Percentiles rank a stretch among this genome's conserved stretches.
Conservation (phyloP, 2,329 filamentous ascomycete species). For the Bipolaris oryzae region DNA sequence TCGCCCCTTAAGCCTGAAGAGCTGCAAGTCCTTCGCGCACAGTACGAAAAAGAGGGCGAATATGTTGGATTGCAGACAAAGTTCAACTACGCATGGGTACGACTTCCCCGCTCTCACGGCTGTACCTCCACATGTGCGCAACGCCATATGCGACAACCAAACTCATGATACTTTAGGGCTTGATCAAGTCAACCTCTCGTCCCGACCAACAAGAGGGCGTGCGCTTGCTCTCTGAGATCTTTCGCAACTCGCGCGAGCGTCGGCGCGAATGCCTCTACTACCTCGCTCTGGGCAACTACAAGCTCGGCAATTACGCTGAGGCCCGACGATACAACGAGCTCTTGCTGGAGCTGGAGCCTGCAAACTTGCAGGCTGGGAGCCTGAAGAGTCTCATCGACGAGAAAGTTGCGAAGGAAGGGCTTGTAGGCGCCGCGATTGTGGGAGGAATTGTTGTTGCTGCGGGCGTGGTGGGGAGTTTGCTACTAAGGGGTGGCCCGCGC, state of each 20-base stretch:
- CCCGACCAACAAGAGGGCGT: conserved; percentile 93
- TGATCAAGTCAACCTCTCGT: conserved; percentile 89
- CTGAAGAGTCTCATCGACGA: conserved; percentile 90
- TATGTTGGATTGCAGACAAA: conserved; percentile 98
- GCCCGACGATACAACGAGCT: conserved; percentile 93
- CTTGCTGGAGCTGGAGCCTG: conserved; percentile 86
- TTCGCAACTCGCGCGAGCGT: conserved; percentile 88
- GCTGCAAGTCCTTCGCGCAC: conserved; percentile 86
- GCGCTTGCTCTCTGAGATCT: conserved; percentile 92
- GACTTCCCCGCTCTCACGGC: conserved; percentile 27
- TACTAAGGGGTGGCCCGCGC: conserved; percentile 73
- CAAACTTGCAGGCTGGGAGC: conserved; percentile 88
- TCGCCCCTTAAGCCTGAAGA: conserved; percentile 91
- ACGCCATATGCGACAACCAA: conserved; percentile 5
- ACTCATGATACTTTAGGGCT: conserved; percentile 63
- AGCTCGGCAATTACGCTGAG: conserved; percentile 96
- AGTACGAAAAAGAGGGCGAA: conserved; percentile 97
- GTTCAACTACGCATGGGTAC: conserved; percentile 99
- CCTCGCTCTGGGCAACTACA: conserved; percentile 95
- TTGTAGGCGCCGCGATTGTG: conserved; percentile 93
- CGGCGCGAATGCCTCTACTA: conserved; percentile 98
- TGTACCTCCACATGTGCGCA: conserved; percentile 1
- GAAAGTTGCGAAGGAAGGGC: conserved; percentile 90
- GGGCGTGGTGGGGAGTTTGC: conserved; percentile 86
- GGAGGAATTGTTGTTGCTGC: conserved; percentile 91